phyloP scores from a whole-genome alignment of 345 rosid species.

The Populus alba region DNA sequence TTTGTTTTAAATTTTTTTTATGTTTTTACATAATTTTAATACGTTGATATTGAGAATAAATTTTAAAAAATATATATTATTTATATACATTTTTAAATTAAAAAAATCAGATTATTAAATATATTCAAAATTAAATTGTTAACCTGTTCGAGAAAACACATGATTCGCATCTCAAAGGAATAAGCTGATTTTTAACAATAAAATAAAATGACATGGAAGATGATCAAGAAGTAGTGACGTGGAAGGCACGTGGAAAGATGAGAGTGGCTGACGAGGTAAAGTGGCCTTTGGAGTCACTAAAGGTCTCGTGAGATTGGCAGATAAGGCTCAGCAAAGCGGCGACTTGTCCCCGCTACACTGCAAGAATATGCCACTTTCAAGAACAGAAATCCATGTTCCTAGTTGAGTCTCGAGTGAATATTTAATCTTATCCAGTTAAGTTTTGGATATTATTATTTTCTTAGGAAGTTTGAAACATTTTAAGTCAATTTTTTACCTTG shows the following conservation, averaged over 20 bases:
- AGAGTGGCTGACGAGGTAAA: constrained; percentile 13
- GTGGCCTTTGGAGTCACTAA: constrained; percentile 25
- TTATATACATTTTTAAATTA: no score
- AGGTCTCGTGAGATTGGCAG: constrained; percentile 11
- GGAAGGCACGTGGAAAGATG: constrained; percentile 26
- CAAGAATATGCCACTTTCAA: neutral
- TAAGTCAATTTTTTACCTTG: neutral
- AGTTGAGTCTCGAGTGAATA: neutral
- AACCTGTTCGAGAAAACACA: neutral
- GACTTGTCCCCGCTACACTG: constrained; percentile 31
- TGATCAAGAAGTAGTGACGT: neutral
- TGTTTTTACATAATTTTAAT: no score
- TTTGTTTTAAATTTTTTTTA: no score
- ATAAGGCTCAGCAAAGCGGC: constrained; percentile 32
- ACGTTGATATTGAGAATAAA: no score
- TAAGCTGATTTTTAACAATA: neutral
- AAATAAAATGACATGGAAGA: neutral
- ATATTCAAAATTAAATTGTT: neutral
- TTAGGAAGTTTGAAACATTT: neutral
- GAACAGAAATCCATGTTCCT: constrained; percentile 1
- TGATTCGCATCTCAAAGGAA: constrained; percentile 18
- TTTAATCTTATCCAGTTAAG: constrained; percentile 9
- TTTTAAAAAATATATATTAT: no score
- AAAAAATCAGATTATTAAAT: no score
- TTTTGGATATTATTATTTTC: neutral